Conservation (phyloP, 495 filamentous ascomycete genomes). For the Paragyromitra xinjiangensis region DNA sequence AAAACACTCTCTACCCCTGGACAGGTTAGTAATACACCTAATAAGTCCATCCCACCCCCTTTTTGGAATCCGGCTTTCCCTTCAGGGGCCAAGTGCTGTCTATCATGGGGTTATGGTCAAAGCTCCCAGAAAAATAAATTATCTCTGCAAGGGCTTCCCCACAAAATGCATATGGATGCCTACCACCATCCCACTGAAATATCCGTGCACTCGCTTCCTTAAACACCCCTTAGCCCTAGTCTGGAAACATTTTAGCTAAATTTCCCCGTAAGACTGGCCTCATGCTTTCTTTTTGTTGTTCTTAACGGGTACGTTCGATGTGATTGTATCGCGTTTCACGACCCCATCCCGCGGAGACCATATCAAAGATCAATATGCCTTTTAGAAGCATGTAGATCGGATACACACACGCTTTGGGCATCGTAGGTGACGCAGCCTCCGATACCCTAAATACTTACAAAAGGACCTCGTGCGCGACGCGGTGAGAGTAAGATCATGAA, state of each 20-base stretch:
- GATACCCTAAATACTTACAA: slow-evolving; percentile 23
- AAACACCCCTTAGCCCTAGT: slow-evolving; percentile 4
- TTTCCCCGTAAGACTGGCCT: slow-evolving; percentile 13
- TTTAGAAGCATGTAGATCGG: background rate
- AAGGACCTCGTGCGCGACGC: slow-evolving; percentile 8
- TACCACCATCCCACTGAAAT: slow-evolving; percentile 22
- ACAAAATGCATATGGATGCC: slow-evolving; percentile 17
- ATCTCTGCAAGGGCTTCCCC: slow-evolving; percentile 18
- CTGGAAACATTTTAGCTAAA: slow-evolving; percentile 31
- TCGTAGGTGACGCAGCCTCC: background rate
- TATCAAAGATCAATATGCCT: slow-evolving; percentile 36
- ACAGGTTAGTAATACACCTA: slow-evolving; percentile 32
- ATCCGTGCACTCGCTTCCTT: slow-evolving; percentile 24
- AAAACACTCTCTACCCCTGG: background rate
- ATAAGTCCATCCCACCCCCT: slow-evolving; percentile 15
- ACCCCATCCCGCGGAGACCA: slow-evolving; percentile 28
- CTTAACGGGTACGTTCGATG: background rate
- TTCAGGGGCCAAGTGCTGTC: slow-evolving; percentile 34
- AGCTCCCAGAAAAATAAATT: slow-evolving; percentile 26
- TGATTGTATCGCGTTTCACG: slow-evolving; percentile 23
- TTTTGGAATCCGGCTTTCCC: slow-evolving; percentile 24
- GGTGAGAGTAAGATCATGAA: slow-evolving; percentile 16
- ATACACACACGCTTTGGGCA: slow-evolving; percentile 1
- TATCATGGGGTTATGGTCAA: slow-evolving; percentile 41
- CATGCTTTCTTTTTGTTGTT: slow-evolving; percentile 20